phyloP scores from a whole-genome alignment of 148 eudicot species.

The Amaranthus cruentus region DNA sequence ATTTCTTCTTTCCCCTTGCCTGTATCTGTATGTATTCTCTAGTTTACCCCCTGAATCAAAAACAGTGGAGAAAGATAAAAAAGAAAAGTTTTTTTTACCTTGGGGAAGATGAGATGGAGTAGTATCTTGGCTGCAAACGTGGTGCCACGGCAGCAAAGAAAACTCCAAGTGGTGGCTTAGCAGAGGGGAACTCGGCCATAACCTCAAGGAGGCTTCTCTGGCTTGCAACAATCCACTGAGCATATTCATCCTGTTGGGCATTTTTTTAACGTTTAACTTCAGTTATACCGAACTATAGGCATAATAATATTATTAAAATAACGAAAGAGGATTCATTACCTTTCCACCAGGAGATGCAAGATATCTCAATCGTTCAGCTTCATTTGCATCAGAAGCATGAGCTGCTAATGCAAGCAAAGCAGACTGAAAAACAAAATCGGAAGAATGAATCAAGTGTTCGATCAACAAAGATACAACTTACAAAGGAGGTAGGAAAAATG shows the following conservation, averaged over 20 bases:
- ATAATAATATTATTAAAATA: background rate
- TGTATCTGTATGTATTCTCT: too few species aligned
- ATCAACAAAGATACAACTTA: background rate
- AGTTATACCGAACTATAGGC: background rate
- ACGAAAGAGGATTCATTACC: slow-evolving; percentile 36
- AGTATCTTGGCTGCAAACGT: slow-evolving; percentile 89
- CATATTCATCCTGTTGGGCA: slow-evolving; percentile 72
- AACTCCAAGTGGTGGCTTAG: slow-evolving; percentile 91
- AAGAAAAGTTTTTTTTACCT: slow-evolving; percentile 31
- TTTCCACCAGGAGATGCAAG: slow-evolving; percentile 97
- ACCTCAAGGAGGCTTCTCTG: slow-evolving; percentile 96
- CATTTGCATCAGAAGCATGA: slow-evolving; percentile 80
- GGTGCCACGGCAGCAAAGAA: slow-evolving; percentile 95
- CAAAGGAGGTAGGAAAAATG: background rate
- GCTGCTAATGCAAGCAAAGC: slow-evolving; percentile 88
- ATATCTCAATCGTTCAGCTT: slow-evolving; percentile 76
- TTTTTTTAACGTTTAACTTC: slow-evolving; percentile 3
- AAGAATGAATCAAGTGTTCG: background rate
- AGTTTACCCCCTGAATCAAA: too few species aligned
- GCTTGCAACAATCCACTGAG: slow-evolving; percentile 76
- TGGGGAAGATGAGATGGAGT: slow-evolving; percentile 95
- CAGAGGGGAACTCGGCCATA: slow-evolving; percentile 84
- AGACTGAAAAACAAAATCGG: slow-evolving; percentile 43
- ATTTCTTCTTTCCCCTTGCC: too few species aligned
- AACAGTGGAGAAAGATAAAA: background rate